A percentile compares a stretch with the other conserved stretches of the same genome.
Evolutionary conservation across 208 protist genomes (phyloP).

Genomic region (Crithidia thermophila): DNA sequence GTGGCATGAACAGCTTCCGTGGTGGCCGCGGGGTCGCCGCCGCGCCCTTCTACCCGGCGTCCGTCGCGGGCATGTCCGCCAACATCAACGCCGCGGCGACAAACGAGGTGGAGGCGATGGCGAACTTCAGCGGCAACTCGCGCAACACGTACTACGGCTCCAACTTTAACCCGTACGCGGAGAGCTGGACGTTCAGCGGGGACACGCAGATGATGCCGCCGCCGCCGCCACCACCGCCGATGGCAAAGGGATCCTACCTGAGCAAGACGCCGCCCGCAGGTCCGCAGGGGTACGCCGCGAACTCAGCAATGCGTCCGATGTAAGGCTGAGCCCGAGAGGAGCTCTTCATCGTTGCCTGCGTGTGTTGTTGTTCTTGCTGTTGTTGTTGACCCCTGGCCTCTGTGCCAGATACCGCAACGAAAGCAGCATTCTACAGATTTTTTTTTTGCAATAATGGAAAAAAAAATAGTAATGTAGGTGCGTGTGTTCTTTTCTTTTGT

Average conservation of each 20-base stretch:
- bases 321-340: background rate
- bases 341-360: background rate
- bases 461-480: no score
- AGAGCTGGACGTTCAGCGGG: slow-evolving; percentile 29
- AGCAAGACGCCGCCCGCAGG: background rate
- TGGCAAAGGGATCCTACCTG: slow-evolving; percentile 5
- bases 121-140: slow-evolving; percentile 10
- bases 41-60: background rate
- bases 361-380: background rate
- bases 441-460: no score
- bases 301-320: background rate
- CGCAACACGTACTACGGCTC: slow-evolving; percentile 19
- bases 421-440: no score
- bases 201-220: slow-evolving; percentile 6
- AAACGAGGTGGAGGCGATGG: slow-evolving; percentile 10
- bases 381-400: no score
- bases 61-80: background rate
- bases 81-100: background rate
- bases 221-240: background rate
- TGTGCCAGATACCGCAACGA: no score
- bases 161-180: slow-evolving; percentile 35
- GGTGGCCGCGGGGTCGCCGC: slow-evolving; percentile 8
- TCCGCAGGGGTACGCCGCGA: slow-evolving; percentile 4
- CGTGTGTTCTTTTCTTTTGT: no score
- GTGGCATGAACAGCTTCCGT: slow-evolving; percentile 15